These are phyloP conservation scores for Sporisorium scitamineum DNA, from an alignment of 1,284 basidiomycete genomes.

Conservation along the genomic window DNA sequence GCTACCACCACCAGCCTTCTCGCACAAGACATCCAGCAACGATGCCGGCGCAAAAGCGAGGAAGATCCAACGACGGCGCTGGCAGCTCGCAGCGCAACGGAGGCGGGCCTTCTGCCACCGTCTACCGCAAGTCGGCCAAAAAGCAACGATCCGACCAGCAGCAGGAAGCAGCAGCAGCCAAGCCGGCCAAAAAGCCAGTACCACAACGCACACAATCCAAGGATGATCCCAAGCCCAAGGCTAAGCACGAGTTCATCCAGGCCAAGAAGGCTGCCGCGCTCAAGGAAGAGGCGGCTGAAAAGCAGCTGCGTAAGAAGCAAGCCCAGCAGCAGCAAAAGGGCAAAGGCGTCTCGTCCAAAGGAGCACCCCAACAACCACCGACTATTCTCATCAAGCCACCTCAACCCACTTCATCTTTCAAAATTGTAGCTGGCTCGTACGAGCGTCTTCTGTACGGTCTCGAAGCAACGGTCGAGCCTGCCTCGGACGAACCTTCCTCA, in stretches of 20 bases:
- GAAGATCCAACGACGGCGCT: slow-evolving; percentile 11
- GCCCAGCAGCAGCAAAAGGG: slow-evolving; percentile 32
- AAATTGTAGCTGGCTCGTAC: slow-evolving; percentile 89
- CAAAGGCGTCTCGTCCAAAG: slow-evolving; percentile 15
- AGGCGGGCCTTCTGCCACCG: slow-evolving; percentile 37
- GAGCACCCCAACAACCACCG: neutral
- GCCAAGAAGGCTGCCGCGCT: slow-evolving; percentile 48
- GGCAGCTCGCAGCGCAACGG: slow-evolving; percentile 9
- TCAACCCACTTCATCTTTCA: slow-evolving; percentile 73
- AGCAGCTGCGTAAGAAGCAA: slow-evolving; percentile 32
- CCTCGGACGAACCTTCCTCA: slow-evolving; percentile 47
- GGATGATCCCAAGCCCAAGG: slow-evolving; percentile 55
- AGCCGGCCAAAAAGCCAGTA: slow-evolving; percentile 35
- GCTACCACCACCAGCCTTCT: neutral
- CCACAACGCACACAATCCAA: slow-evolving; percentile 41
- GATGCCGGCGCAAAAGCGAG: slow-evolving; percentile 40
- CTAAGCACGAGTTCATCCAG: slow-evolving; percentile 59
- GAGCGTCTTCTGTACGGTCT: slow-evolving; percentile 95
- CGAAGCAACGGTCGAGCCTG: slow-evolving; percentile 75
- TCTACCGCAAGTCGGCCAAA: slow-evolving; percentile 55
- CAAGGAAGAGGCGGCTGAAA: slow-evolving; percentile 33
- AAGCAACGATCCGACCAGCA: slow-evolving; percentile 48
- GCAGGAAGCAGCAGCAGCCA: slow-evolving; percentile 17
- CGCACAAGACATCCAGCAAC: neutral
- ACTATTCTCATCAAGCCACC: slow-evolving; percentile 47